These are phyloP conservation scores for Echeveria elegans DNA, from an alignment of 164 flowering plant species.

Conservation along the genomic window DNA sequence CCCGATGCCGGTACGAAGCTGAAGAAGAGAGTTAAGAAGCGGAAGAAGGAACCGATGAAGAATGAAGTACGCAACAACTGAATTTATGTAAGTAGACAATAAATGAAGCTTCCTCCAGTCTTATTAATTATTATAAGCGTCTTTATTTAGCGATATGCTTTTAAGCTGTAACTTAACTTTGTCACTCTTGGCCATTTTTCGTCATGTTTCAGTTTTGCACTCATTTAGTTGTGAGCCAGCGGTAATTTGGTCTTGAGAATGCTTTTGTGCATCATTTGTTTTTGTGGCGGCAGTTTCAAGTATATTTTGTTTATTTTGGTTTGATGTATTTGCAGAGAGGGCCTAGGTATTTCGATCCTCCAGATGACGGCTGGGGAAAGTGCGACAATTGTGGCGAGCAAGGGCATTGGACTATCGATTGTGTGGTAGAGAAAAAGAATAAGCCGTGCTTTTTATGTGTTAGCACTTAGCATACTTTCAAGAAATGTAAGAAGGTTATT, in stretches of 20 bases:
- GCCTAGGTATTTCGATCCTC: conserved; percentile 69
- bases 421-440: conserved; percentile 36
- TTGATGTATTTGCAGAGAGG: conserved; percentile 29
- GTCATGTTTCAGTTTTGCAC: not conserved
- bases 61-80: no score
- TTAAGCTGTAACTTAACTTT: no score
- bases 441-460: conserved; percentile 27
- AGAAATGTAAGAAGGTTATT: conserved; percentile 16
- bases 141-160: no score
- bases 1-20: not conserved
- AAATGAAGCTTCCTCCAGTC: no score
- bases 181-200: no score
- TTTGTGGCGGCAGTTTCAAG: not conserved
- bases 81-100: no score
- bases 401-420: conserved; percentile 40
- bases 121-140: no score
- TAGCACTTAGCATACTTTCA: conserved; percentile 14
- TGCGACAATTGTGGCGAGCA: conserved; percentile 61
- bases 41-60: not conserved
- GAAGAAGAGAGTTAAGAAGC: not conserved
- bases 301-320: not conserved
- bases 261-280: conserved; percentile 7
- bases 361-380: conserved; percentile 28
- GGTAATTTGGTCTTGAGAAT: conserved; percentile 7
- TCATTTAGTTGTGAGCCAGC: no score